These are phyloP conservation scores for Trichoderma sp. DNA, from an alignment of 2,329 filamentous ascomycete genomes.

Conservation along the genomic window DNA sequence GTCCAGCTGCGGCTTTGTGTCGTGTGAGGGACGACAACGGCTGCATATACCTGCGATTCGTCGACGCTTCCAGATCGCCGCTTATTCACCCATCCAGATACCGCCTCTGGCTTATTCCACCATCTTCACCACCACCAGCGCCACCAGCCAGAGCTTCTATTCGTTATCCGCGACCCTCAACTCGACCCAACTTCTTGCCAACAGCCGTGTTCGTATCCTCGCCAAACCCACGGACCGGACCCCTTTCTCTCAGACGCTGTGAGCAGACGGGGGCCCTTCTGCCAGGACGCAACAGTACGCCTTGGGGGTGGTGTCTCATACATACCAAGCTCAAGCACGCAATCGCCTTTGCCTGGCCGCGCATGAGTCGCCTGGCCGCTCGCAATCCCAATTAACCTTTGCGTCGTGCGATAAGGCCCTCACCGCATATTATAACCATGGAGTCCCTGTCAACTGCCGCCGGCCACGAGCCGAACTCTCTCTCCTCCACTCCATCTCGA, in stretches of 20 bases:
- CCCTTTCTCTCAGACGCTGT: not conserved
- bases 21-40: conserved; percentile 7
- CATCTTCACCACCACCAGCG: conserved; percentile 11
- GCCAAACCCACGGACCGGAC: conserved; percentile 5
- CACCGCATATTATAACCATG: conserved; percentile 26
- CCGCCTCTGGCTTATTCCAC: conserved; percentile 4
- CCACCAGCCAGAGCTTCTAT: conserved; percentile 2
- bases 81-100: not conserved
- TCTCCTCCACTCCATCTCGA: conserved; percentile 15
- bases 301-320: conserved; percentile 25
- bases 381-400: conserved; percentile 22
- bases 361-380: conserved; percentile 20
- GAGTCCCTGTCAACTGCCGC: conserved; percentile 22
- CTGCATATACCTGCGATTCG: not conserved
- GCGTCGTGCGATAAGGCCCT: conserved; percentile 22
- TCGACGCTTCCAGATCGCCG: not conserved
- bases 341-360: conserved; percentile 23
- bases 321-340: conserved; percentile 25
- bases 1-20: not conserved
- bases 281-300: not conserved
- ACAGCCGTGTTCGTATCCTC: conserved; percentile 17
- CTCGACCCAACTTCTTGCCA: not conserved
- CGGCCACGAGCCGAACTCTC: conserved; percentile 17
- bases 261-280: not conserved
- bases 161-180: conserved; percentile 4